These are phyloP conservation scores for Chimonanthus salicifolius DNA, from an alignment of 164 flowering plant genomes.

Conservation along the genomic window DNA sequence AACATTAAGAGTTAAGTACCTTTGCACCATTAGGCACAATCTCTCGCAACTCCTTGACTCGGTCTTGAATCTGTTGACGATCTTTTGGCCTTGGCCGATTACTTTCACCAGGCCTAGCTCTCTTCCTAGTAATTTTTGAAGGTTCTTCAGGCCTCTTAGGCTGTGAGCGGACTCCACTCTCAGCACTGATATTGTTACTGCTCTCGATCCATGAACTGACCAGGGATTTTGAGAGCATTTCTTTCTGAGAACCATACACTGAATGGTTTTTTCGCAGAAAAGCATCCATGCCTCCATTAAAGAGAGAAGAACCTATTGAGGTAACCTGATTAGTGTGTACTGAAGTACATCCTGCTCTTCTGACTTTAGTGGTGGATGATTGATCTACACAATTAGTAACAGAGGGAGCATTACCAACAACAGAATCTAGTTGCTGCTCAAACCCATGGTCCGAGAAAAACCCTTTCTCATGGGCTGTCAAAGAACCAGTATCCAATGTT, in stretches of 20 bases:
- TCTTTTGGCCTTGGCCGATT: constrained; percentile 97
- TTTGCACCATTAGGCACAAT: constrained; percentile 96
- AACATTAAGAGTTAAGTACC: constrained; percentile 29
- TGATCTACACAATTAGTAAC: constrained; percentile 33
- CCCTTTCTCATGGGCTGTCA: constrained; percentile 29
- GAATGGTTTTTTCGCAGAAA: constrained; percentile 14
- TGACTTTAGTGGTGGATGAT: constrained; percentile 33
- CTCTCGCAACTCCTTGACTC: constrained; percentile 87
- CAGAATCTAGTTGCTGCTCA: constrained; percentile 40
- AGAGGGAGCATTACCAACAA: constrained; percentile 19
- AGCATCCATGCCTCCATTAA: constrained; percentile 20
- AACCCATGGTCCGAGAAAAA: constrained; percentile 58
- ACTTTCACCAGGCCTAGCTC: constrained; percentile 94
- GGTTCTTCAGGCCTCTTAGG: constrained; percentile 40
- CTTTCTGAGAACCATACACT: constrained; percentile 17
- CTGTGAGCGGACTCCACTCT: constrained; percentile 19
- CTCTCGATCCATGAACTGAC: constrained; percentile 51
- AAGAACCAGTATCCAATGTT: constrained; percentile 26
- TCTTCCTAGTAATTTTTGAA: constrained; percentile 55
- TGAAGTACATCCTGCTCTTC: constrained; percentile 31
- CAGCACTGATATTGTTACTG: constrained; percentile 39
- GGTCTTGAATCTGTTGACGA: constrained; percentile 99
- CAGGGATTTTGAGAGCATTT: constrained; percentile 32
- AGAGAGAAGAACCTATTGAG: constrained; percentile 21
- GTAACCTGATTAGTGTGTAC: constrained; percentile 22